Base-by-base conservation (phyloP, 768 basidiomycete genomes). In the Russula foetens region DNA sequence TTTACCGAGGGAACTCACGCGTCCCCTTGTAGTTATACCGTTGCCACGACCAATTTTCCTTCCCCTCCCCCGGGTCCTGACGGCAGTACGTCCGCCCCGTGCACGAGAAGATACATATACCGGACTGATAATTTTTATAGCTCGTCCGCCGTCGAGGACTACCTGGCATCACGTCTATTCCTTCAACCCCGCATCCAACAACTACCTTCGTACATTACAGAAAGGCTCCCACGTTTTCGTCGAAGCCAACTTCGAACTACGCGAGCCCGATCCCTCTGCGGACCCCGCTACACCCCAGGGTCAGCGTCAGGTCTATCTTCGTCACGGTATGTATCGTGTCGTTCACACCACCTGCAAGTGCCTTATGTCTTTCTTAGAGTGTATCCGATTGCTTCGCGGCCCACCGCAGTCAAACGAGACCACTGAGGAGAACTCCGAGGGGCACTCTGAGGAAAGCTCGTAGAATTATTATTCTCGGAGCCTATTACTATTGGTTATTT, bases 131-230 rank as follows among this genome's bases (percentile, higher is more conserved):
- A 6, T 9, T 47, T 28, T 29, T 52, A n/a, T 51, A 90, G 88
- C 79, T 65, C 82, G 83, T 49, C 69, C 72, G 14, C 75, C 77
- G 28, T 66, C 77, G 5, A 76, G 74, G 15, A 79, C 87, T 8
- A 86, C 88, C 24, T 95, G 85, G 83, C 92, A 94, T 68, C 76
- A 83, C 47, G 67, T 95, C 50, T 67, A 92, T 50, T 92, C 86
- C 26, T 93, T 93, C 77, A 74, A 75, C n/a, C 78, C 83, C 8
- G 4, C 46, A 43, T 67, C 82, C n/a, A 85, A 85, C 65, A 82
- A 76, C 60, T 90, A 81, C 67, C 80, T 95, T 38, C 77, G 75
- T 60, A 82, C 73, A 45, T 70, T 95, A 43, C 79, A 72, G 66
- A 89, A 88, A 64, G 92, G 92, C 6, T 74, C 81, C 51, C 83